These are phyloP conservation scores for Mollisia scopiformis DNA, from an alignment of 2,329 filamentous ascomycete species.

Conservation along the genomic window DNA sequence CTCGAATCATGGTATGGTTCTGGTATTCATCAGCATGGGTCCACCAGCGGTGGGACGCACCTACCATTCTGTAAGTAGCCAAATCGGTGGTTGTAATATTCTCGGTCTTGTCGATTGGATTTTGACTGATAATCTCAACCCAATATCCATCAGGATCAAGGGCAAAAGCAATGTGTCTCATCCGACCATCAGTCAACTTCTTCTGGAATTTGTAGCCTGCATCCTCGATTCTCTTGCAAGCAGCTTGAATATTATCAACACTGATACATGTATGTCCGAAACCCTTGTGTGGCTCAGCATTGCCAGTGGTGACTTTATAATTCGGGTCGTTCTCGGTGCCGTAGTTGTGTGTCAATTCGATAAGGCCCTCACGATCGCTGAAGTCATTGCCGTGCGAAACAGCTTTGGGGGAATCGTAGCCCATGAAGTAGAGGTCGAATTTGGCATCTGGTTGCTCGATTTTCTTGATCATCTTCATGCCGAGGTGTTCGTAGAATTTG, in stretches of 20 bases:
- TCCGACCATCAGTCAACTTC: constrained; percentile 85
- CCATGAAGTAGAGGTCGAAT: constrained; percentile 95
- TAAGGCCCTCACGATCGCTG: constrained; percentile 85
- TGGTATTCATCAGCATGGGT: constrained; percentile 35
- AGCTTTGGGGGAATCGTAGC: constrained; percentile 78
- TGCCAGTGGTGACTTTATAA: constrained; percentile 86
- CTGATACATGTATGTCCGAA: constrained; percentile 78
- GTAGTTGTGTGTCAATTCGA: constrained; percentile 85
- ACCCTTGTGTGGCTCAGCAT: constrained; percentile 80
- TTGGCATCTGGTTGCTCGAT: constrained; percentile 83
- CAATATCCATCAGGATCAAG: constrained; percentile 88
- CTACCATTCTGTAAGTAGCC: constrained; percentile 71
- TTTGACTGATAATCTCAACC: constrained; percentile 80
- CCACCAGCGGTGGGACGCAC: constrained; percentile 5
- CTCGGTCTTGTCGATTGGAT: constrained; percentile 72
- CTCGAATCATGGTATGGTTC: constrained; percentile 94
- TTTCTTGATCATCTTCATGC: constrained; percentile 82
- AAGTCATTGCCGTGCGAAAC: constrained; percentile 70
- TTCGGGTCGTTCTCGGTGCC: constrained; percentile 84
- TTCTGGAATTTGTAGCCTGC: constrained; percentile 95
- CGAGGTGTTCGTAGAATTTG: constrained; percentile 92
- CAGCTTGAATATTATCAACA: constrained; percentile 84
- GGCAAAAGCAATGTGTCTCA: constrained; percentile 87
- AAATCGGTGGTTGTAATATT: constrained; percentile 72
- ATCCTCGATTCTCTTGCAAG: constrained; percentile 86